Conservation (phyloP, 129 eudicot genomes). For the Flaveria brownii region DNA sequence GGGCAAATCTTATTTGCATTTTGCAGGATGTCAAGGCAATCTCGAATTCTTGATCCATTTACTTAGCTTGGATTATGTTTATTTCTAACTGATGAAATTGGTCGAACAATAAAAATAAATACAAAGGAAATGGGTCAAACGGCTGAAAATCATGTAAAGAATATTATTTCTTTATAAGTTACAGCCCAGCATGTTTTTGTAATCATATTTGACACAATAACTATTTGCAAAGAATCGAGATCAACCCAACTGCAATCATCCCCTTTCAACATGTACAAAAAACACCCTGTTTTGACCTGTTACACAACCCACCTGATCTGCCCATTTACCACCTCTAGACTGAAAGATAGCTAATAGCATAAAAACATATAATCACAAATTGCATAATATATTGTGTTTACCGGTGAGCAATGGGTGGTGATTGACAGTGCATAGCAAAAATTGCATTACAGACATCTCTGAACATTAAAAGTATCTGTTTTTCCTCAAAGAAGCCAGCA, state of each 20-base stretch:
- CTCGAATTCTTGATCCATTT: neutral
- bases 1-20: neutral
- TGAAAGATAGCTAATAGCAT: conserved; percentile 7
- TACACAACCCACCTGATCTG: neutral
- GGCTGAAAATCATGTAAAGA: neutral
- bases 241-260: neutral
- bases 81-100: neutral
- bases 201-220: neutral
- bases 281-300: neutral
- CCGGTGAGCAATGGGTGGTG: conserved; percentile 99
- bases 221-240: neutral
- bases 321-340: neutral
- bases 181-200: neutral
- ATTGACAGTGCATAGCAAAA: conserved; percentile 97
- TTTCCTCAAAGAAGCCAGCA: conserved; percentile 93
- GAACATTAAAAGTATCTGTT: conserved; percentile 66
- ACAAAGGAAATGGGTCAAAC: neutral
- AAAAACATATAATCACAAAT: neutral
- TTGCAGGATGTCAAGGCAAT: neutral
- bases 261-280: neutral
- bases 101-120: neutral
- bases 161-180: neutral
- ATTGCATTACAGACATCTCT: conserved; percentile 97
- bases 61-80: neutral
- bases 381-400: conserved; percentile 27